Evolutionary conservation across 75 land plant genomes (phyloP), one percentile per base, ranked within the genome.

Genomic region (Azolla pinnata): DNA sequence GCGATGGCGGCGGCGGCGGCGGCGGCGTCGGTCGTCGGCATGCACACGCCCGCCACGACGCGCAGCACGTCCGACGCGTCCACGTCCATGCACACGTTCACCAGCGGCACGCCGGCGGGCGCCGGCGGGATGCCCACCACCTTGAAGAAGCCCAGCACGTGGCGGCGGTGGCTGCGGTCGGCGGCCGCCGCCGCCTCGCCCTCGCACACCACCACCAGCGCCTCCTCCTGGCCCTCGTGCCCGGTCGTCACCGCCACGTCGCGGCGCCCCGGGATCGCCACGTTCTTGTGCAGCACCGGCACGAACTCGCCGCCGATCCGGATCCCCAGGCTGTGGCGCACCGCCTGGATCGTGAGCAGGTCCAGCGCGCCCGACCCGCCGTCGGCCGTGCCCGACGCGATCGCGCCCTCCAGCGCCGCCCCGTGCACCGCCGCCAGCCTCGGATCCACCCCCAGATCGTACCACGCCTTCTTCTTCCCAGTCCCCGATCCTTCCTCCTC

Each of bases 351-450:
- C 7, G 75, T 82, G n/a, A 79, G 56, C 24, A 85, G 68, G 26
- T 85, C 89, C 48, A 85, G 46, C 33, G 9, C 66, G 0, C 85
- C 85, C 44, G 54, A 70, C n/a, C n/a, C n/a, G 0, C 75, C 78
- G 62, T 82, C 75, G n/a, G 49, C 57, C 18, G 79, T 46, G 0
- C 85, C 85, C 16, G 85, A 81, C 20, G 84, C 77, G 20, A 85
- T 62, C 17, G 86, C 89, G 1, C 86, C 89, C 58, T 85, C 89
- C 34, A 85, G 42, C 0, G 89, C 89, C n/a, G 80, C 86, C 17
- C 86, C 89, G 31, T 58, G 31, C 0, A 82, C 89, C 4, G 80
- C 89, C 33, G 83, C 82, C 49, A 79, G 83, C 4, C 74, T 35
- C 2, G 78, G 68, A 50, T 77, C 56, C 42, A 82, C 67, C 0